A percentile compares a stretch with the other conserved stretches of the same genome.
These are phyloP conservation scores for Acanthamoeba culbertsoni DNA, from an alignment of 208 protist species.

Conservation along the genomic window DNA sequence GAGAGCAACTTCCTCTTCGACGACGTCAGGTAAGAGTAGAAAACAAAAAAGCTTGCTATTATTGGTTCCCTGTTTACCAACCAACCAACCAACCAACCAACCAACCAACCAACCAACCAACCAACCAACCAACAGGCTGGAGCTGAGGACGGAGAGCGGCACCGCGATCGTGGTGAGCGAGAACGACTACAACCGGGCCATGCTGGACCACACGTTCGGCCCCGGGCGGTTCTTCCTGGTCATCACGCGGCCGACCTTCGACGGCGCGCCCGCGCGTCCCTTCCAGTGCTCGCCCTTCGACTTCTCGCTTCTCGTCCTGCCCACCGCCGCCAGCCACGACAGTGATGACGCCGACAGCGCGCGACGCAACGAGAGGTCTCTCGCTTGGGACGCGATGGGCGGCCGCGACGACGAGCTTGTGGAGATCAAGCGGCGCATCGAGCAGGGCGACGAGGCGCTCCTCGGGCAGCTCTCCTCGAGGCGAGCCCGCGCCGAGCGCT, in stretches of 20 bases:
- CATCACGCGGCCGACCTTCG: conserved; percentile 12
- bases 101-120: background rate
- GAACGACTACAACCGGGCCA: conserved; percentile 23
- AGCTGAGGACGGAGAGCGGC: background rate
- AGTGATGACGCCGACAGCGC: background rate
- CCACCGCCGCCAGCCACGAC: background rate
- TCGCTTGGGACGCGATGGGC: too few relatives aligned
- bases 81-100: background rate
- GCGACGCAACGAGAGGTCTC: too few relatives aligned
- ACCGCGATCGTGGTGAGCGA: background rate
- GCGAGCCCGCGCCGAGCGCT: background rate
- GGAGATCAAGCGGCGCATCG: background rate
- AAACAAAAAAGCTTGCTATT: background rate
- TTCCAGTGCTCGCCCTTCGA: conserved; percentile 45
- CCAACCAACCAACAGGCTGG: background rate
- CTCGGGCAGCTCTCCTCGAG: background rate
- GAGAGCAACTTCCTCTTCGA: conserved; percentile 51
- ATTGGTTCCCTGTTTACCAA: background rate
- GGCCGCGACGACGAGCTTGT: background rate
- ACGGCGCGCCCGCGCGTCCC: background rate
- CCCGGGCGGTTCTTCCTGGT: background rate
- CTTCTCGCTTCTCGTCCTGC: background rate
- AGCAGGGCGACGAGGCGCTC: background rate
- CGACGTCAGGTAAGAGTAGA: background rate
- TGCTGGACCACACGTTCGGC: background rate